Percentiles rank a stretch among this genome's conserved stretches.
phyloP scores from a whole-genome alignment of 305 asterid species.

The Fraxinus xanthoxyloides region DNA sequence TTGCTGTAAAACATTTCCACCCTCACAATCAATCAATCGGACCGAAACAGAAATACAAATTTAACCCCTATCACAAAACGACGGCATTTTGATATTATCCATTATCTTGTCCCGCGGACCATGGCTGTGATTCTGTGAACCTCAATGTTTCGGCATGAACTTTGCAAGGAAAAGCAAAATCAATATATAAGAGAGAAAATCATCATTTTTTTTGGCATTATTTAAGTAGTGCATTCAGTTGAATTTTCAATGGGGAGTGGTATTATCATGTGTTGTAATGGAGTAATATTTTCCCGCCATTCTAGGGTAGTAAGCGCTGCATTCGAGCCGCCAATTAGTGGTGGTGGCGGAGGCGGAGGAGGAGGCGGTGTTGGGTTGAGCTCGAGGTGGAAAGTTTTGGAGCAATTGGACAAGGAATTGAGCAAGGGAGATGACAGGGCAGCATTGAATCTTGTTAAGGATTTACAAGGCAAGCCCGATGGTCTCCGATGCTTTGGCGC shows the following conservation, averaged over 20 bases:
- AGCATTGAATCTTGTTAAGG: conserved; percentile 67
- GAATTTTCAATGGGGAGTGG: background rate
- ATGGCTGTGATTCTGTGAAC: background rate
- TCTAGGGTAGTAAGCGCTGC: background rate
- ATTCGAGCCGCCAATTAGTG: background rate
- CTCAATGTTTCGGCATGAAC: background rate
- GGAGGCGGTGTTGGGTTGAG: conserved; percentile 2
- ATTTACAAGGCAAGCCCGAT: conserved; percentile 56
- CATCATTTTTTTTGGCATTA: background rate
- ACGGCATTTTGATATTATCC: background rate
- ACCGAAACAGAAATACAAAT: no score
- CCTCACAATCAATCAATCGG: no score
- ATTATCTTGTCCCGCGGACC: background rate
- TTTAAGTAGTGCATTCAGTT: background rate
- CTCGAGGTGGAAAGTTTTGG: conserved; percentile 44
- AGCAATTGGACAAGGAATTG: conserved; percentile 77
- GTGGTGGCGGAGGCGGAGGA: conserved; percentile 13
- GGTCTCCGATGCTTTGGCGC: conserved; percentile 85
- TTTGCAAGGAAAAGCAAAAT: background rate
- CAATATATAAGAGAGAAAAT: background rate
- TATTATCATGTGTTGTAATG: background rate
- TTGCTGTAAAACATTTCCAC: no score
- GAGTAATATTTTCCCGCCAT: background rate
- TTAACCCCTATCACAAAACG: background rate
- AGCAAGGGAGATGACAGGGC: conserved; percentile 68